These are phyloP conservation scores for Trichosporon sp. DNA, from an alignment of 1,284 basidiomycete genomes.

Conservation along the genomic window DNA sequence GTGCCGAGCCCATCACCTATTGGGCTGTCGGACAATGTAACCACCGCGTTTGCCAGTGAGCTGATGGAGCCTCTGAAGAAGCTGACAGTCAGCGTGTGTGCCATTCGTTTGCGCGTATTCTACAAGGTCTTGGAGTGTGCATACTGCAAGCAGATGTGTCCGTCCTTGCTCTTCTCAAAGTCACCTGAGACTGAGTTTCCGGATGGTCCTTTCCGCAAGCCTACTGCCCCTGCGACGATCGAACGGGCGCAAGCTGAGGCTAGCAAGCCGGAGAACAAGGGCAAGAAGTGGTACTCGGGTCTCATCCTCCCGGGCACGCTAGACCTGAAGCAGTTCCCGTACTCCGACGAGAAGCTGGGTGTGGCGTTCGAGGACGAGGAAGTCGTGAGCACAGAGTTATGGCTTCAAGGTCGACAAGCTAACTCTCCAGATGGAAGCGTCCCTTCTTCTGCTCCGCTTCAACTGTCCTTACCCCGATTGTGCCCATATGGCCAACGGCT, in stretches of 20 bases:
- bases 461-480: constrained; percentile 82
- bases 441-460: constrained; percentile 82
- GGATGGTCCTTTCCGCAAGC: constrained; percentile 63
- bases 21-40: constrained; percentile 87
- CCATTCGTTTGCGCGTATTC: constrained; percentile 82
- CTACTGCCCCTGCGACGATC: constrained; percentile 53
- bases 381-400: constrained; percentile 60
- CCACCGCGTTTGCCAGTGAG: constrained; percentile 63
- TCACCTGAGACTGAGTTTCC: constrained; percentile 68
- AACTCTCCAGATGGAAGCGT: constrained; percentile 74
- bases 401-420: not conserved
- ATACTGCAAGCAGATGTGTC: constrained; percentile 92
- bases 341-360: constrained; percentile 73
- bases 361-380: constrained; percentile 88
- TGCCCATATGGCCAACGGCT: constrained; percentile 79
- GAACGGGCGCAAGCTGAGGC: constrained; percentile 46
- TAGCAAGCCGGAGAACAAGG: constrained; percentile 47
- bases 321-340: constrained; percentile 57
- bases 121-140: constrained; percentile 94
- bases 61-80: constrained; percentile 7
- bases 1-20: constrained; percentile 90
- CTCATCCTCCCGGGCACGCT: constrained; percentile 50
- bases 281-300: constrained; percentile 47
- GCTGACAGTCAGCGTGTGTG: constrained; percentile 78
- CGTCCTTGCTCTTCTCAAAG: constrained; percentile 76